Evolutionary conservation across 305 asterid species (phyloP).

Genomic region (Fraxinus sp.): DNA sequence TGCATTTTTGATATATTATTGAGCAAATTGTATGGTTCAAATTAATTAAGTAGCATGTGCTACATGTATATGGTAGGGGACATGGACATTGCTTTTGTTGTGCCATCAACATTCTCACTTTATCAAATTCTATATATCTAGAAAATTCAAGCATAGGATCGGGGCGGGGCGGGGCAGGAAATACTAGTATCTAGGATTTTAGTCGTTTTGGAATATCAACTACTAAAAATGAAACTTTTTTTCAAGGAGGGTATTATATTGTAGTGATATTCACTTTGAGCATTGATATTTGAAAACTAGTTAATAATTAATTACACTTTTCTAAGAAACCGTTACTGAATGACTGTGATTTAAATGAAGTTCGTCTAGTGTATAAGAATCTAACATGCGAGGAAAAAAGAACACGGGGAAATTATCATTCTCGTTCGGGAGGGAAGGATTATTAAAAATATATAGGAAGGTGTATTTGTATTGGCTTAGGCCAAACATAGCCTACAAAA

Average conservation of each 20-base stretch:
- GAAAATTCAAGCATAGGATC: neutral
- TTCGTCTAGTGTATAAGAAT: neutral
- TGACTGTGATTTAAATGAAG: neutral
- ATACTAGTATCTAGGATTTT: neutral
- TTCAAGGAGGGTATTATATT: neutral
- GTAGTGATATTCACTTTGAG: neutral
- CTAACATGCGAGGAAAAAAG: neutral
- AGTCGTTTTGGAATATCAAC: neutral
- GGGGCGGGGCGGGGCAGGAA: neutral
- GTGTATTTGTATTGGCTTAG: neutral
- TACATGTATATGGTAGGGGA: neutral
- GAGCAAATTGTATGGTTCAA: neutral
- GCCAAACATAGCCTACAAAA: neutral
- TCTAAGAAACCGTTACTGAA: neutral
- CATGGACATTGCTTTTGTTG: neutral
- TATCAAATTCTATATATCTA: neutral
- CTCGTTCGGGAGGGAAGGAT: neutral
- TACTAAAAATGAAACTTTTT: neutral
- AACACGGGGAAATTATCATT: neutral
- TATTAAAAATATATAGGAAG: neutral
- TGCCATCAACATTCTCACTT: neutral
- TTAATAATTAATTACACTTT: neutral
- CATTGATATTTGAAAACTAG: neutral
- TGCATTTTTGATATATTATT: neutral
- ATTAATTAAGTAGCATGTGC: neutral